These are phyloP conservation scores for Sporisorium iseilematis-ciliati DNA, from an alignment of 1,284 basidiomycete genomes.

Conservation along the genomic window DNA sequence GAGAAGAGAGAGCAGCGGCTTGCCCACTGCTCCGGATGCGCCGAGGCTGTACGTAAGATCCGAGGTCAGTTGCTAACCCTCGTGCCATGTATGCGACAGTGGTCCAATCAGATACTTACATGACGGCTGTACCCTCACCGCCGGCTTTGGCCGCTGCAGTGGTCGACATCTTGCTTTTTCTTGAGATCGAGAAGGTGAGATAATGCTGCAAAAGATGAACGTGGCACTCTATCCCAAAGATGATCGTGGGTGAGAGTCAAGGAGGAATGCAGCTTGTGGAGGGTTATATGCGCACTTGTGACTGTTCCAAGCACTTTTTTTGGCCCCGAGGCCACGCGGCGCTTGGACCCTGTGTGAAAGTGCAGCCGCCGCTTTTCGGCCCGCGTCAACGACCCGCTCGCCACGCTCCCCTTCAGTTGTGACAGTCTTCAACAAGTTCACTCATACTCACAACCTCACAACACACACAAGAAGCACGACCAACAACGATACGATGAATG, in stretches of 20 bases:
- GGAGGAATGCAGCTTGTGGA: background rate
- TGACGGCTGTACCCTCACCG: conserved; percentile 25
- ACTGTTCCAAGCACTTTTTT: background rate
- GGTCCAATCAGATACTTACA: conserved; percentile 17
- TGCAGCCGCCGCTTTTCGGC: background rate
- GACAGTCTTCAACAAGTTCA: too few relatives aligned
- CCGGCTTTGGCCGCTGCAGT: conserved; percentile 10
- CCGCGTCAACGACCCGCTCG: background rate
- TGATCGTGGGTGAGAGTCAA: background rate
- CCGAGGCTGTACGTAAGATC: conserved; percentile 28
- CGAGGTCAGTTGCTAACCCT: background rate
- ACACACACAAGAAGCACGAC: background rate
- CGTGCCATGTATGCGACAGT: background rate
- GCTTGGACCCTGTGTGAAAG: conserved; percentile 3
- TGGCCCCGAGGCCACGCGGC: background rate
- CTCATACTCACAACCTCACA: background rate
- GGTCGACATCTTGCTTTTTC: conserved; percentile 15
- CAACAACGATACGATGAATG: conserved; percentile 5
- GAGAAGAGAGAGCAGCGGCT: conserved; percentile 42
- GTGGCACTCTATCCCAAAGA: background rate
- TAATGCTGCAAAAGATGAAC: background rate
- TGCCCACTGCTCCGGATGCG: conserved; percentile 59
- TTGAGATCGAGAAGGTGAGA: too few relatives aligned
- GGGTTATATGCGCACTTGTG: background rate
- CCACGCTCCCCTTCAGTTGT: background rate